Conservation (phyloP, 805 yeast species). For the Candida golubevii region DNA sequence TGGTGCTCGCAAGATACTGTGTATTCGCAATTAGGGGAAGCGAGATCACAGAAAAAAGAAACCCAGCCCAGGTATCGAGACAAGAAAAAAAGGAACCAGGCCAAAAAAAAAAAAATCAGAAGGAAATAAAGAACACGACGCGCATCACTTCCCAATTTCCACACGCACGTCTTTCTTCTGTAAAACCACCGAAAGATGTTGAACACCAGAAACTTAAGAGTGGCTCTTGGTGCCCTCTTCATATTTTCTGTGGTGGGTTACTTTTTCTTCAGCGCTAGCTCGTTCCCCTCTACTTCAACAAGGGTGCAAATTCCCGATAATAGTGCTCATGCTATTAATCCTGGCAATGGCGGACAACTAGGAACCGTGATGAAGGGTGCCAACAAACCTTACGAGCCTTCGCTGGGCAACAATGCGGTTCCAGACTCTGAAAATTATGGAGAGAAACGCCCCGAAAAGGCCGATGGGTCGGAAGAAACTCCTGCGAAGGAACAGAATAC, state of each 20-base stretch:
- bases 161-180: background rate
- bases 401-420: background rate
- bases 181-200: constrained; percentile 20
- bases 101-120: background rate
- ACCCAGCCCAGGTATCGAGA: background rate
- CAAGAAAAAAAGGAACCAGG: background rate
- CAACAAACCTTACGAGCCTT: constrained; percentile 31
- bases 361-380: constrained; percentile 29
- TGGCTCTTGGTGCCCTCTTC: constrained; percentile 47
- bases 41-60: background rate
- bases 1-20: too few relatives aligned
- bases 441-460: background rate
- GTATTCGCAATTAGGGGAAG: too few relatives aligned
- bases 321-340: constrained; percentile 10
- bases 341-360: constrained; percentile 28
- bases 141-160: background rate
- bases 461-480: background rate
- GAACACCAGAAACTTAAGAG: constrained; percentile 48
- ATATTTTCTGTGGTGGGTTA: constrained; percentile 48
- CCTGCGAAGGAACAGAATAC: background rate
- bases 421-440: background rate
- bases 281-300: constrained; percentile 30
- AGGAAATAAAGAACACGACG: background rate
- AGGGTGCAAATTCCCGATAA: constrained; percentile 20
- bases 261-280: constrained; percentile 42